Conservation (phyloP, 805 yeast species). For the Spathaspora sp. region DNA sequence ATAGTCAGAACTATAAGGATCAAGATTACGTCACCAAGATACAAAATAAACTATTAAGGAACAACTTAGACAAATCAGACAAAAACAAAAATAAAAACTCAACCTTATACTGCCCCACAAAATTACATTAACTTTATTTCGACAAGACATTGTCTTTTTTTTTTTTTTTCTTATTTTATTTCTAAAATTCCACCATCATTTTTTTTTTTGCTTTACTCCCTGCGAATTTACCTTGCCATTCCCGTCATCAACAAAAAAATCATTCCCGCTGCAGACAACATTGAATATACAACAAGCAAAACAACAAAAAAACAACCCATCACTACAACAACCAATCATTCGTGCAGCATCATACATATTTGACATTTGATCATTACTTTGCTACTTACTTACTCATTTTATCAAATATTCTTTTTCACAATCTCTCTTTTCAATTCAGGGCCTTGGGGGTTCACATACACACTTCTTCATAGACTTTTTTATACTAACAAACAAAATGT, state of each 20-base stretch:
- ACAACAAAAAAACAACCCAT: not conserved
- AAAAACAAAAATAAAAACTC: not conserved
- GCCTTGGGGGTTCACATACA: not conserved
- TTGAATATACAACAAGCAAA: not conserved
- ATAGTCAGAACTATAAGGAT: too few relatives aligned
- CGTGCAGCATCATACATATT: not conserved
- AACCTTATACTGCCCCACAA: not conserved
- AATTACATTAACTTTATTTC: not conserved
- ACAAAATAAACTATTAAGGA: too few relatives aligned
- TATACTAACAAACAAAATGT: constrained; percentile 33
- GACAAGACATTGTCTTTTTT: not conserved
- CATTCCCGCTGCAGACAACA: not conserved
- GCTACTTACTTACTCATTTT: not conserved
- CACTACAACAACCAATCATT: not conserved
- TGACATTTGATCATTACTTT: not conserved
- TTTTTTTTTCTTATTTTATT: not conserved
- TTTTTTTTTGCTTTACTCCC: not conserved
- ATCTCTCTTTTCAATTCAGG: not conserved
- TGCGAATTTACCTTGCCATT: not conserved
- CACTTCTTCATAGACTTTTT: not conserved
- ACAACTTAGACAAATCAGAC: not conserved
- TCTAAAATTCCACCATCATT: not conserved
- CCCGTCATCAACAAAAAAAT: not conserved
- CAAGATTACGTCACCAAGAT: too few relatives aligned
- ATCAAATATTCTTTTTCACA: not conserved